Evolutionary conservation across 1,284 basidiomycete genomes (phyloP).

Genomic region (Sanghuangporus weigelae): DNA sequence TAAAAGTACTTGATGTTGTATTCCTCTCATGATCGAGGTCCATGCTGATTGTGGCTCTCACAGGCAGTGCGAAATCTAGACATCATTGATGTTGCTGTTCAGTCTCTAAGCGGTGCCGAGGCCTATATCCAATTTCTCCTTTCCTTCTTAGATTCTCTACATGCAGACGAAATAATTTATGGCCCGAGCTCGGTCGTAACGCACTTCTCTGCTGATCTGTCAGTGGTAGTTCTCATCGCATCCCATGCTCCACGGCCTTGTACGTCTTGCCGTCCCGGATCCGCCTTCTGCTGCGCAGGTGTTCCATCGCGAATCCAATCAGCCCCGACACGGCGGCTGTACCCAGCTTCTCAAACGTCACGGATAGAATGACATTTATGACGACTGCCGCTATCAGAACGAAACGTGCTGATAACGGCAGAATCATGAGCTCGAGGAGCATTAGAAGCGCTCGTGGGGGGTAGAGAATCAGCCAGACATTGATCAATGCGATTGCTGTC

Average conservation of each 20-base stretch:
- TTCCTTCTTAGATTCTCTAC: neutral
- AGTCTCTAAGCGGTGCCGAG: neutral
- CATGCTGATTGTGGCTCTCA: neutral
- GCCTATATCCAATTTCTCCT: neutral
- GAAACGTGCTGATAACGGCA: slow-evolving; percentile 69
- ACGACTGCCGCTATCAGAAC: slow-evolving; percentile 68
- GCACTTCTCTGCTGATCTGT: neutral
- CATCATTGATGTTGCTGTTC: neutral
- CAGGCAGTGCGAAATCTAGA: neutral
- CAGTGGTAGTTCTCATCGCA: slow-evolving; percentile 28
- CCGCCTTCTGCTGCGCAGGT: slow-evolving; percentile 41
- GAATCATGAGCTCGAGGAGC: slow-evolving; percentile 74
- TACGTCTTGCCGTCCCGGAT: slow-evolving; percentile 61
- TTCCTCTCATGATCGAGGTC: too few species aligned
- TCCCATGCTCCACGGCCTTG: slow-evolving; percentile 66
- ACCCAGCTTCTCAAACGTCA: slow-evolving; percentile 80
- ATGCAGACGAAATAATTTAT: neutral
- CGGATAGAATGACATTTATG: slow-evolving; percentile 70
- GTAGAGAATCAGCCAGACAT: slow-evolving; percentile 67
- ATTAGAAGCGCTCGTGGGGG: slow-evolving; percentile 60
- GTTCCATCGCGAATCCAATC: slow-evolving; percentile 43
- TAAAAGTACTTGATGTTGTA: too few species aligned
- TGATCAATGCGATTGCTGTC: slow-evolving; percentile 61
- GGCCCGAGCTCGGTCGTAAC: neutral
- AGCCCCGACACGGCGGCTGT: slow-evolving; percentile 53